Evolutionary conservation across 2,329 filamentous ascomycete genomes (phyloP), one percentile per base, ranked within the genome.

Genomic region (Ophiostoma sp.): DNA sequence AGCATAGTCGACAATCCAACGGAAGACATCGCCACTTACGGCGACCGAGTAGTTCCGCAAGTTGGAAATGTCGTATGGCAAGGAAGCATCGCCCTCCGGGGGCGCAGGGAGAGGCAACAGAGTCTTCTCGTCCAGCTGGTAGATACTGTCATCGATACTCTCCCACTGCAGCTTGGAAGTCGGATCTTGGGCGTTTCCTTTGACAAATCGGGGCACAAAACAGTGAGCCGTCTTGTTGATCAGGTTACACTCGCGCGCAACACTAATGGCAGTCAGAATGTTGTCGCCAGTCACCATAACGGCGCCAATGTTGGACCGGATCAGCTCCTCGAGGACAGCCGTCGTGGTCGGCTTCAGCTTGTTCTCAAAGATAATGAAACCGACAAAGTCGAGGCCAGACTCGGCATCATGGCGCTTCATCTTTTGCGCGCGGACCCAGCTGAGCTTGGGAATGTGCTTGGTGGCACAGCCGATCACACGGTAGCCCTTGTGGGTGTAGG

Each of bases 221-320:
- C 96, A 98, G 77, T 97, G 94, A 0, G 93, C 92, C 36, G 89
- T 90, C 75, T 87, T 89, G 78, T 95, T 90, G 76, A 98, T 91
- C 72, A 99, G 85, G 57, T 91, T 89, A 81, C 95, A 98, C 79
- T 98, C 95, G 78, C 95, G 89, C 3, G 94, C 95, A 72, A 99
- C 96, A 78, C 95, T 98, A 79, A 99, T 95, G 28, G 96, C 96
- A 11, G 96, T 99, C 72, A 98, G 84, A 75, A 98, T 98, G 78
- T 99, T 99, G 84, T 99, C 96, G 39, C 96, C 96, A 0, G 96
- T 99, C 75, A 97, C 97, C 96, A 99, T 99, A 70, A 97, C 90
- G 36, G 92, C 92, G 48, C 93, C 90, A 77, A 99, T 97, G 72
- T 92, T 92, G 8, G 97, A 95, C 70, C 91, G 86, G 42, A 89